Conservation (phyloP, 768 basidiomycete genomes). For the Serendipita sp. region DNA sequence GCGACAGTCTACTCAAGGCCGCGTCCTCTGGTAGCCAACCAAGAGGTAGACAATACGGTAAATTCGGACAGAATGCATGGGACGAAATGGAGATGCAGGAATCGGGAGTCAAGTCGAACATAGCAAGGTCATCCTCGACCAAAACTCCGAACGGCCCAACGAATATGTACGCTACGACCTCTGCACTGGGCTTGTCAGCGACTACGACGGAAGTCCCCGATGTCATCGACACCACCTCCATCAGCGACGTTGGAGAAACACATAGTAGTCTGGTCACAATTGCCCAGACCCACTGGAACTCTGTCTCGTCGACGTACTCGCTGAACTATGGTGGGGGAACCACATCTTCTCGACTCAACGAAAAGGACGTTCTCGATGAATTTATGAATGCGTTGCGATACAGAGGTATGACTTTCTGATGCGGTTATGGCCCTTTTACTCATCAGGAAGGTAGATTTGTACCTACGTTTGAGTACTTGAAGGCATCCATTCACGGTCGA, state of each 20-base stretch:
- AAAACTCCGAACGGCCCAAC: not conserved
- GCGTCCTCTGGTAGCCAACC: not conserved
- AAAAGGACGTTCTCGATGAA: not conserved
- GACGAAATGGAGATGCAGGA: not conserved
- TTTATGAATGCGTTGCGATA: not conserved
- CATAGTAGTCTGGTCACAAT: not conserved
- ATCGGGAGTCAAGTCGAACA: not conserved
- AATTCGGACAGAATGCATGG: not conserved
- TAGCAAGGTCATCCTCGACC: not conserved
- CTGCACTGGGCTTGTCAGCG: not conserved
- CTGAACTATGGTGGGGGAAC: not conserved
- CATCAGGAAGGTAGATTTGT: not conserved
- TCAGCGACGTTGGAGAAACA: not conserved
- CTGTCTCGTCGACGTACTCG: not conserved
- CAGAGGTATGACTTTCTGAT: not conserved
- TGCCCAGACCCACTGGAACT: slow-evolving; percentile 5
- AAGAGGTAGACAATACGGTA: not conserved
- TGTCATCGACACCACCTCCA: not conserved
- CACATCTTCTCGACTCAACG: not conserved
- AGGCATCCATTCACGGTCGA: not conserved
- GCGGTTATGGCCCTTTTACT: not conserved
- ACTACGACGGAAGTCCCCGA: not conserved
- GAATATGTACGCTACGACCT: not conserved
- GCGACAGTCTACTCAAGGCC: not conserved
- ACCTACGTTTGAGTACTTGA: not conserved